These are phyloP conservation scores for Cutaneotrichosporon cavernicola DNA, from an alignment of 1,284 basidiomycete species.

Conservation along the genomic window DNA sequence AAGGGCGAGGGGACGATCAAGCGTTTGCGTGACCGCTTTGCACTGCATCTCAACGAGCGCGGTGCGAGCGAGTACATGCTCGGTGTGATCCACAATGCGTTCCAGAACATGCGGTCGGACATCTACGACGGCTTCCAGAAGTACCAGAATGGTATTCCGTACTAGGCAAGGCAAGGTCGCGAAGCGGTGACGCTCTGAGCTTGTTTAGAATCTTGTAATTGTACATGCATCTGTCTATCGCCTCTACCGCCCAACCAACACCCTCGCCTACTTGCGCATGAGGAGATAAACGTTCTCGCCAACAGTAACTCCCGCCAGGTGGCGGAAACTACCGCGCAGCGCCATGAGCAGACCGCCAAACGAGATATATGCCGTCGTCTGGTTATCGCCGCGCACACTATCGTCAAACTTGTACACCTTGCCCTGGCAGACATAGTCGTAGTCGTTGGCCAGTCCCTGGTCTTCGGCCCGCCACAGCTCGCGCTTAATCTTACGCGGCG, in stretches of 20 bases:
- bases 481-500: conserved; percentile 73
- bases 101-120: conserved; percentile 87
- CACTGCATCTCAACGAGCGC: conserved; percentile 75
- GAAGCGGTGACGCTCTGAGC: not conserved
- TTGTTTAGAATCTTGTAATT: conserved; percentile 11
- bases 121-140: conserved; percentile 80
- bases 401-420: conserved; percentile 99
- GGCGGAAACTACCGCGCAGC: conserved; percentile 85
- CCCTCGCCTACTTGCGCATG: conserved; percentile 64
- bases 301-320: conserved; percentile 87
- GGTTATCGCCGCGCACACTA: conserved; percentile 60
- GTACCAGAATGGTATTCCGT: conserved; percentile 50
- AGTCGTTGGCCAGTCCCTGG: conserved; percentile 88
- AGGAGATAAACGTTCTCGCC: conserved; percentile 91
- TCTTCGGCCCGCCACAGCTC: conserved; percentile 74
- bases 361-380: conserved; percentile 81
- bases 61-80: conserved; percentile 93
- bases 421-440: conserved; percentile 99
- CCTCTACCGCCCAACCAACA: not conserved
- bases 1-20: conserved; percentile 91
- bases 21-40: conserved; percentile 83
- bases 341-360: conserved; percentile 98
- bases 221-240: conserved; percentile 26
- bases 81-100: conserved; percentile 82
- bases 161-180: conserved; percentile 20